These are phyloP conservation scores for Cyclanthera cordifolia DNA, from an alignment of 306 rosid genomes.

Conservation along the genomic window DNA sequence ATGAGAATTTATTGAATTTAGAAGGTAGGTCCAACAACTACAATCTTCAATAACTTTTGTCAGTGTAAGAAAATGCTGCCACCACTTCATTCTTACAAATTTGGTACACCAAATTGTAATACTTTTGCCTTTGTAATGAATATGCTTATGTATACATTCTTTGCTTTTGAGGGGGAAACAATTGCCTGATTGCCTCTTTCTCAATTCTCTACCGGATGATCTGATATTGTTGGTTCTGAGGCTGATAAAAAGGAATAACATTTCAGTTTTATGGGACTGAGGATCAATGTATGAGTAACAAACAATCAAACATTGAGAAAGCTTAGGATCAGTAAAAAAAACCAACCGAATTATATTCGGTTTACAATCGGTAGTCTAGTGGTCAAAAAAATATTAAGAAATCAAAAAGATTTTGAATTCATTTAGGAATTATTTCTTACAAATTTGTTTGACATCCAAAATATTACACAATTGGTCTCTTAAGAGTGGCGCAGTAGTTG, in stretches of 20 bases:
- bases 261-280: not conserved
- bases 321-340: no score
- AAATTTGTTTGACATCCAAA: no score
- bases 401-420: no score
- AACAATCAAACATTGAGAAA: no score
- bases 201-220: not conserved
- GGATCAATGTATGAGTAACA: not conserved
- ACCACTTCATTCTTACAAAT: constrained; percentile 4
- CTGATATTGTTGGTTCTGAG: not conserved
- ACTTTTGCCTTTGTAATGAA: not conserved
- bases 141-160: not conserved
- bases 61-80: not conserved
- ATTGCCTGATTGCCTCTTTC: not conserved
- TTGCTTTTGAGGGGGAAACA: not conserved
- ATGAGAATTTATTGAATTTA: constrained; percentile 1
- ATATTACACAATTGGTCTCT: no score
- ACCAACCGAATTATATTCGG: not conserved
- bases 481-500: no score
- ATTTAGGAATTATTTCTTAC: no score
- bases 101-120: constrained; percentile 9
- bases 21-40: constrained; percentile 7
- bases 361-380: not conserved
- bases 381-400: no score
- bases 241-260: not conserved
- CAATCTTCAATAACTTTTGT: constrained; percentile 2